Conservation (phyloP, 106 monocot species). For the Hemerocallis citrina region DNA sequence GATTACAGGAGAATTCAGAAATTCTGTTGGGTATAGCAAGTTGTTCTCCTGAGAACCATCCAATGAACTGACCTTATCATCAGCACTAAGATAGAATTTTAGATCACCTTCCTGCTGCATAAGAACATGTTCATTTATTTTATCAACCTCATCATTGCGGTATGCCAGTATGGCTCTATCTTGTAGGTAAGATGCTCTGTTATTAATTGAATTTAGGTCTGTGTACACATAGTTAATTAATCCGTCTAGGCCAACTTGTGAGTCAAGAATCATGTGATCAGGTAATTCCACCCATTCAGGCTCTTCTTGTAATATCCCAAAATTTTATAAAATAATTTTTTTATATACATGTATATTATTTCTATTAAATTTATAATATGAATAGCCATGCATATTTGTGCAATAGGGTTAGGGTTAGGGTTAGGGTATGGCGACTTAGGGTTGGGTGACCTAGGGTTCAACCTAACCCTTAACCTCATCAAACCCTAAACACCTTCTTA, state of each 20-base stretch:
- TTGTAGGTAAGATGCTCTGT: not conserved
- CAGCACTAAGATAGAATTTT: too few species aligned
- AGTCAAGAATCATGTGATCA: not conserved
- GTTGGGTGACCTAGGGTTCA: too few species aligned
- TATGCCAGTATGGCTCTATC: not conserved
- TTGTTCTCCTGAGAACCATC: not conserved
- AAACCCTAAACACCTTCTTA: too few species aligned
- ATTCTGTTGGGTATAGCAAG: not conserved
- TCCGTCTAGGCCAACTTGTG: not conserved
- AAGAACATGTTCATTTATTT: not conserved
- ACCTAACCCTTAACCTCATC: too few species aligned
- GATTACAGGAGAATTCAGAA: constrained; percentile 3
- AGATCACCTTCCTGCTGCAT: too few species aligned
- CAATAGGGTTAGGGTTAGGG: too few species aligned
- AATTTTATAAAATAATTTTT: too few species aligned
- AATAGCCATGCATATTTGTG: too few species aligned
- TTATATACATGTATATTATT: too few species aligned
- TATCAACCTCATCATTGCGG: not conserved
- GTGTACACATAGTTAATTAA: not conserved
- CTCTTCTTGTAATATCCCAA: too few species aligned
- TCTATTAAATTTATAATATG: too few species aligned
- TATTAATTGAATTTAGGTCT: not conserved
- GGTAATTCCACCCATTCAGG: not conserved
- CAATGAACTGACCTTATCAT: not conserved
- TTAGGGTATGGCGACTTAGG: too few species aligned